Percentiles rank a stretch among this genome's conserved stretches.
These are phyloP conservation scores for Ogataea polymorpha DNA, from an alignment of 805 yeast species.

Conservation along the genomic window DNA sequence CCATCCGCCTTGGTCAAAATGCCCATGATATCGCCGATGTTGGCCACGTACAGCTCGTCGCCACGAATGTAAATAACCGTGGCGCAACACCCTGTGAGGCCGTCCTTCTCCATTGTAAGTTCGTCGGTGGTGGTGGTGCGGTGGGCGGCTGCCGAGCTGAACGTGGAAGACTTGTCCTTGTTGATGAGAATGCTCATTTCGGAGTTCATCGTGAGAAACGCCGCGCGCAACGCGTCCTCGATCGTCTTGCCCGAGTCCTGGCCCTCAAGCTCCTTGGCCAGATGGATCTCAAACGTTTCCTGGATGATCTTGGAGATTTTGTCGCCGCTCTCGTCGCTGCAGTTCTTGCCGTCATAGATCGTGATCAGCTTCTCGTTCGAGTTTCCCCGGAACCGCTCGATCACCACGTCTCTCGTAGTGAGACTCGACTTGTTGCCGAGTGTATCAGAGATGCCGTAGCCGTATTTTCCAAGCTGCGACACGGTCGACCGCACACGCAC, in stretches of 20 bases:
- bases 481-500: slow-evolving; percentile 89
- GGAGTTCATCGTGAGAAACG: slow-evolving; percentile 76
- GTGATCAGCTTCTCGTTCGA: slow-evolving; percentile 80
- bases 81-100: slow-evolving; percentile 78
- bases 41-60: slow-evolving; percentile 70
- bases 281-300: slow-evolving; percentile 61
- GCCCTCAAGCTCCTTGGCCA: slow-evolving; percentile 60
- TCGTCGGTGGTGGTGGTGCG: slow-evolving; percentile 49
- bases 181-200: slow-evolving; percentile 68
- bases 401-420: slow-evolving; percentile 77
- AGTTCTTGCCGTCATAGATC: slow-evolving; percentile 77
- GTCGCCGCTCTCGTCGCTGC: slow-evolving; percentile 55
- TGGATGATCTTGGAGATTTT: slow-evolving; percentile 71
- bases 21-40: slow-evolving; percentile 87
- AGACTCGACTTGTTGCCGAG: slow-evolving; percentile 66
- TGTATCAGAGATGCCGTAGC: slow-evolving; percentile 90
- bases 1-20: slow-evolving; percentile 79
- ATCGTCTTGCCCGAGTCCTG: slow-evolving; percentile 44
- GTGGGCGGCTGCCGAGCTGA: slow-evolving; percentile 48
- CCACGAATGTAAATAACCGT: slow-evolving; percentile 78
- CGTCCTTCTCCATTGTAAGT: slow-evolving; percentile 62
- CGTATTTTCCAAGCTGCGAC: slow-evolving; percentile 67
- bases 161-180: slow-evolving; percentile 40
- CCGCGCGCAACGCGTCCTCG: slow-evolving; percentile 73
- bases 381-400: slow-evolving; percentile 83